Evolutionary conservation across 2,329 filamentous ascomycete species (phyloP), one percentile per base, ranked within the genome.

Genomic region (Calonectria hawksworthii): DNA sequence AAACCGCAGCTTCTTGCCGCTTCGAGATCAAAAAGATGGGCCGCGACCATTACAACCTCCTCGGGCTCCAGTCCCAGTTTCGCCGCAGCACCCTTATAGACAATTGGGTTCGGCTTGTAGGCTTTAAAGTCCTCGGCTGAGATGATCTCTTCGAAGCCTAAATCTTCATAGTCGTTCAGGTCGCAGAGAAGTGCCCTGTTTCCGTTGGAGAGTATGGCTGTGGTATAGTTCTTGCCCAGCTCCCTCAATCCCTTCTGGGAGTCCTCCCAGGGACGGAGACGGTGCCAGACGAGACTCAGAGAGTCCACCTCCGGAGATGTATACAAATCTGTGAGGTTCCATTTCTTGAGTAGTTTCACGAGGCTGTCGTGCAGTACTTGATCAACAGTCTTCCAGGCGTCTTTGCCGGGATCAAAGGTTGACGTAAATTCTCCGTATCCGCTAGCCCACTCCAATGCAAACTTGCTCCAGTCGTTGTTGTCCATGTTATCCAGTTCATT

Each of bases 1-100:
- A 96, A 85, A 0, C 95, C 95, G 74, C 87, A 89, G 3, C 80
- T 82, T 79, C 91, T 92, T 6, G 95, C 95, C 0, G 90, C 93
- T 74, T 90, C 86, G 70, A 97, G 85, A 83, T 96, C 95, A 8
- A 81, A 83, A 73, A 96, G 85, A 85, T 96, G 94, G 47, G 94
- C 92, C 21, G 95, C 95, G 26, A 97, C 94, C 91, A 97, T 92
- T 26, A 92, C 93, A 72, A 95, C 93, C 80, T 96, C 88, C 3
- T 83, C 82, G 0, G 92, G 90, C 74, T 89, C 79, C 52, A 92
- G 75, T 0, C 89, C 90, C 68, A 96, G 84, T 77, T 86, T 87
- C 72, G 87, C 84, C 2, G 88, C 93, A 0, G 93, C 94, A 5
- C 94, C 94, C 1, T 90, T 87, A 81, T 97, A 97, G 2, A 93